These are phyloP conservation scores for Alnus rubra DNA, from an alignment of 306 rosid species.

Conservation along the genomic window DNA sequence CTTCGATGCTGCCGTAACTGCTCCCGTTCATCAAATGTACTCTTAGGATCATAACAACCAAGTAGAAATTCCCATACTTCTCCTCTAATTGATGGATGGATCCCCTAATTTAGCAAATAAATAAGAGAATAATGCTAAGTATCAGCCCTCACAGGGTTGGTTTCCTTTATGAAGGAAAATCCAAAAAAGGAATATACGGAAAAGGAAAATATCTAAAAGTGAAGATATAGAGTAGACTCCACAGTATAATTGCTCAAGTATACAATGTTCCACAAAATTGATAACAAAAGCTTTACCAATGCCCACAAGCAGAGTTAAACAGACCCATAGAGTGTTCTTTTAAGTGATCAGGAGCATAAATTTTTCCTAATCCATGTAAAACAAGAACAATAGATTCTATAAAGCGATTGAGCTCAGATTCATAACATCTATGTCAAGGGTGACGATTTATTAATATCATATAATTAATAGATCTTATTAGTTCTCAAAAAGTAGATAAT, in stretches of 20 bases:
- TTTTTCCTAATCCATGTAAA: background rate
- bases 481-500: background rate
- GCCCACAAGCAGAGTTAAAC: background rate
- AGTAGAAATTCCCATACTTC: conserved; percentile 99
- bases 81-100: conserved; percentile 95
- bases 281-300: background rate
- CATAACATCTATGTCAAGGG: background rate
- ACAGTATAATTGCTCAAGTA: background rate
- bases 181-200: background rate
- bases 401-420: background rate
- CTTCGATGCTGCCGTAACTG: conserved; percentile 67
- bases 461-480: too few relatives aligned
- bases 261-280: background rate
- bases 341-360: background rate
- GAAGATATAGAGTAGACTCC: background rate
- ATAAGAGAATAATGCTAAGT: conserved; percentile 8
- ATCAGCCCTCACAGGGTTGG: background rate
- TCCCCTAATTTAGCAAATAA: conserved; percentile 58
- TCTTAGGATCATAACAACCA: conserved; percentile 81
- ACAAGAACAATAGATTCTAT: background rate
- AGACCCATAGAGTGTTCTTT: background rate
- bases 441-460: background rate
- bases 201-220: background rate
- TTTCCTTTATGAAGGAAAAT: background rate
- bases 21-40: conserved; percentile 95